These are phyloP conservation scores for Dalbergia cochinchinensis DNA, from an alignment of 306 rosid genomes.

Conservation along the genomic window DNA sequence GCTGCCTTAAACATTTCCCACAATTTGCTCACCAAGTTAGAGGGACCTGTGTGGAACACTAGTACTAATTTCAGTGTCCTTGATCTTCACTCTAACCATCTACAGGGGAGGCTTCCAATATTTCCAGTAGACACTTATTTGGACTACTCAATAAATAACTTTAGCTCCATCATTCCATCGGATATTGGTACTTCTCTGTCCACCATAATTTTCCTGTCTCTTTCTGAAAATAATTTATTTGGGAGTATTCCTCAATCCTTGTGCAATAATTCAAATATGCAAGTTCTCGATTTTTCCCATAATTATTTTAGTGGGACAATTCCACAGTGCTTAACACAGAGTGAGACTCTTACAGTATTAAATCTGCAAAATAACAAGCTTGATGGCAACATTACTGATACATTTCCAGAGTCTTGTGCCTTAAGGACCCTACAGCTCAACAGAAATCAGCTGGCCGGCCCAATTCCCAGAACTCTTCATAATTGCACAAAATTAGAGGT, in stretches of 20 bases:
- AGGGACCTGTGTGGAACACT: slow-evolving; percentile 11
- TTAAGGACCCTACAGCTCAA: slow-evolving; percentile 44
- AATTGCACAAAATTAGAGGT: slow-evolving; percentile 45
- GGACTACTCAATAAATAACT: slow-evolving; percentile 54
- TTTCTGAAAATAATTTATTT: slow-evolving; percentile 30
- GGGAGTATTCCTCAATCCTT: slow-evolving; percentile 46
- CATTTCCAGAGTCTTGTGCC: slow-evolving; percentile 34
- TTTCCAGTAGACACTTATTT: background rate
- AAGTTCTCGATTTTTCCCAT: slow-evolving; percentile 52
- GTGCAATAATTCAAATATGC: slow-evolving; percentile 40
- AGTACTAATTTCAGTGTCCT: background rate
- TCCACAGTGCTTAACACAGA: slow-evolving; percentile 41
- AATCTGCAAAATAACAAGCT: slow-evolving; percentile 42
- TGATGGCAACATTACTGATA: slow-evolving; percentile 29
- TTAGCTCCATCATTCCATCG: slow-evolving; percentile 45
- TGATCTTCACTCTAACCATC: slow-evolving; percentile 56
- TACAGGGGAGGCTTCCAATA: slow-evolving; percentile 46
- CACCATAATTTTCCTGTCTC: slow-evolving; percentile 11
- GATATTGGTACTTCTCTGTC: background rate
- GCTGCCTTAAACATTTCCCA: slow-evolving; percentile 47
- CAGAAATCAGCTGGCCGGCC: slow-evolving; percentile 36
- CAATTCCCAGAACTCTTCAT: slow-evolving; percentile 48
- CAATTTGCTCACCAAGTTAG: slow-evolving; percentile 31
- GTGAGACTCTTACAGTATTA: slow-evolving; percentile 24
- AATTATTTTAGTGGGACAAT: slow-evolving; percentile 37